These are phyloP conservation scores for Wallemia mellicola DNA, from an alignment of 1,284 basidiomycete genomes.

Conservation along the genomic window DNA sequence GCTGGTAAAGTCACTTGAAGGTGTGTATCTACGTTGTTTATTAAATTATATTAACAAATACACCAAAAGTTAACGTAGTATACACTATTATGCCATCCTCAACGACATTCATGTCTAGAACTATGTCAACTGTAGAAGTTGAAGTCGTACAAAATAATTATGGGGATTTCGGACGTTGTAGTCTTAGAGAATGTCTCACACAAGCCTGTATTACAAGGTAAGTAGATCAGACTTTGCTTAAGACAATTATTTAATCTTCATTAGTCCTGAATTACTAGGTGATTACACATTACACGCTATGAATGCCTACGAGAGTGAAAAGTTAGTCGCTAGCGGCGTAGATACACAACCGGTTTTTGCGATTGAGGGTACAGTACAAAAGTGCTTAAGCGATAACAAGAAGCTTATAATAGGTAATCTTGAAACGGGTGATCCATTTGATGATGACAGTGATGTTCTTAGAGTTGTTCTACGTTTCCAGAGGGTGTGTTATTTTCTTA, in stretches of 20 bases:
- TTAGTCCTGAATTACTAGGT: not conserved
- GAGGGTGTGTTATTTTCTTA: not conserved
- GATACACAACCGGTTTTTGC: not conserved
- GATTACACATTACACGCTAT: not conserved
- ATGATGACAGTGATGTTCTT: not conserved
- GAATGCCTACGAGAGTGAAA: not conserved
- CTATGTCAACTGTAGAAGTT: not conserved
- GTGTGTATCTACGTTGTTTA: not conserved
- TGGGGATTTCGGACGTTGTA: not conserved
- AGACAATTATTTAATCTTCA: not conserved
- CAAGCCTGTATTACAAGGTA: not conserved
- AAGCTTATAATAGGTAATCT: not conserved
- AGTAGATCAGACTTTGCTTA: not conserved
- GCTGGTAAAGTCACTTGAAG: not conserved
- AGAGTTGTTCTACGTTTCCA: not conserved
- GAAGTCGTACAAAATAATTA: not conserved
- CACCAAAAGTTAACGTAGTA: not conserved
- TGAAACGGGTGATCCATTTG: not conserved
- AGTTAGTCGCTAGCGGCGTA: not conserved
- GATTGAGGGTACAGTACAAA: not conserved
- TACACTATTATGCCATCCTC: not conserved
- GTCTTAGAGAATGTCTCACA: not conserved
- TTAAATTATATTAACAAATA: not conserved
- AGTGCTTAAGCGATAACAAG: not conserved
- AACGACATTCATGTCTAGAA: not conserved